Evolutionary conservation across 805 yeast species (phyloP), one percentile per base, ranked within the genome.

Genomic region (Debaryomyces hansenii): DNA sequence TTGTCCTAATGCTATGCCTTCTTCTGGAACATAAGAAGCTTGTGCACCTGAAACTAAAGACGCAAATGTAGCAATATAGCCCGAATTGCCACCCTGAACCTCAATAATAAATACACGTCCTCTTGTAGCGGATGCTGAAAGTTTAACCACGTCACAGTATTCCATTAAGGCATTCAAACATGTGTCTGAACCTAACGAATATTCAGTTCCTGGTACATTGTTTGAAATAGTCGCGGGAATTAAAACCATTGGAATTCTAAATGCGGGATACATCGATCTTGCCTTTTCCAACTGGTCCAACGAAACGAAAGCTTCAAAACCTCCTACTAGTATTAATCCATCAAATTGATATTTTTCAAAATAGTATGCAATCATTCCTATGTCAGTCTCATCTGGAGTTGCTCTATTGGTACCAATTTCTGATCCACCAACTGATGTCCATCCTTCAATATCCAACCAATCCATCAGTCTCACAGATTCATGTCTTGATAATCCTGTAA

Each of bases 191-290:
- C 99, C 99, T 48, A 94, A 71, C 0, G 97, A 90, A 68, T 90
- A 90, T 69, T 94, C 97, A 1, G 98, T 86, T 49, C 99, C 99
- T n/a, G 99, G 99, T 41, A 94, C 98, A 58, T 94, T 94, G 72
- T 94, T 94, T 14, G 97, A 90, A 53, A 94, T 89, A 2, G 99
- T 94, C 2, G 98, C 92, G 9, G 99, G 99, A 54, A 94, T 78
- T 57, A 89, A 82, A 36, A 88, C 87, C 88, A 92, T 85, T 52
- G 99, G 99, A 54, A 94, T 90, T 67, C 92, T 83, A 73, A 94
- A 88, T 24, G 92, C 83, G 37, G 99, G 98, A 70, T 90, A 94
- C 48, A 81, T 72, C 12, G 64, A 55, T 66, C 97, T 82, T 28
- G 94, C 90, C 55, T 78, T 77, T 56, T 87, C 86, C 54, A 94